phyloP scores from a whole-genome alignment of 2,329 filamentous ascomycete species.

The Fusarium circinatum region DNA sequence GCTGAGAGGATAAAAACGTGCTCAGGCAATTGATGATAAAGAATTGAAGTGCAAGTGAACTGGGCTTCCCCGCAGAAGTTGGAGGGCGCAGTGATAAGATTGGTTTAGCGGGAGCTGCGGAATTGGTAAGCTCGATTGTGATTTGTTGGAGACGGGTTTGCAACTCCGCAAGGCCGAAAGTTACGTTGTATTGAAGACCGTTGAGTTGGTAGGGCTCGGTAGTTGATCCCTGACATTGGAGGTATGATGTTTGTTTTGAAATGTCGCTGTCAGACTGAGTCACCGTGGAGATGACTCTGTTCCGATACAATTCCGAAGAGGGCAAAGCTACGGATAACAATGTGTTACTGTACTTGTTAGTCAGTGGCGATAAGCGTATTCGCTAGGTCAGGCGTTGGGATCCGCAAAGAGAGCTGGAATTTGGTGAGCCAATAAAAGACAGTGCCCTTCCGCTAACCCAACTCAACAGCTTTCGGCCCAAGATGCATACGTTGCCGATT shows the following conservation, averaged over 20 bases:
- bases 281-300: rapidly evolving
- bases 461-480: background rate
- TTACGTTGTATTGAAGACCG: background rate
- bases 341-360: background rate
- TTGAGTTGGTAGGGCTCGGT: background rate
- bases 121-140: background rate
- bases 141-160: background rate
- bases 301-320: background rate
- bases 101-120: slow-evolving; percentile 17
- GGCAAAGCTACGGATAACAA: background rate
- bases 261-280: too few species aligned
- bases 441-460: background rate
- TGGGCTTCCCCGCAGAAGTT: slow-evolving; percentile 31
- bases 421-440: background rate
- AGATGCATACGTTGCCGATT: background rate
- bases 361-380: background rate
- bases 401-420: background rate
- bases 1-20: background rate
- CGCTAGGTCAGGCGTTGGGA: background rate
- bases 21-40: slow-evolving; percentile 8
- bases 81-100: background rate
- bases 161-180: background rate
- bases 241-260: background rate
- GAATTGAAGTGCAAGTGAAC: background rate
- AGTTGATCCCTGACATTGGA: background rate